These are phyloP conservation scores for Lachancea quebecensis DNA, from an alignment of 805 yeast species.

Conservation along the genomic window DNA sequence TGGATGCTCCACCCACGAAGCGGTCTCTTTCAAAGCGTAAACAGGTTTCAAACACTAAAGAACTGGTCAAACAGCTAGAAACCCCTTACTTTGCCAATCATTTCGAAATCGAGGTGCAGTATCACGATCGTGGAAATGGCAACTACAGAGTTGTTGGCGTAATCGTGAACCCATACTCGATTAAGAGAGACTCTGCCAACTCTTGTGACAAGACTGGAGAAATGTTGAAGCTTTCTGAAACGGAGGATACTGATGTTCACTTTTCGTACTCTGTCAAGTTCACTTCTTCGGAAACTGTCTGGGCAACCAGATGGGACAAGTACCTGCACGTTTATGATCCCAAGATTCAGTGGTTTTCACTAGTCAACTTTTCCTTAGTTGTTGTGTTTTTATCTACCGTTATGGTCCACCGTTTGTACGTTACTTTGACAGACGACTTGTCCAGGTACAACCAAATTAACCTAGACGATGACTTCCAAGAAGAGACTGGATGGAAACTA, in stretches of 20 bases:
- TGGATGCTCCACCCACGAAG: not conserved
- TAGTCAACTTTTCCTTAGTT: constrained; percentile 76
- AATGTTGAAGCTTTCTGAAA: constrained; percentile 45
- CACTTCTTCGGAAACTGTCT: constrained; percentile 60
- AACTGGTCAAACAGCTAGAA: constrained; percentile 21
- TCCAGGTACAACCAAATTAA: constrained; percentile 83
- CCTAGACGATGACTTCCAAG: constrained; percentile 78
- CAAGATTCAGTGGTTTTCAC: constrained; percentile 91
- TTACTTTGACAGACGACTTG: constrained; percentile 80
- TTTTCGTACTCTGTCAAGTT: constrained; percentile 84
- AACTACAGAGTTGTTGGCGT: constrained; percentile 88
- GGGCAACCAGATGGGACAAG: constrained; percentile 99
- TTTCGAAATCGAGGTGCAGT: constrained; percentile 70
- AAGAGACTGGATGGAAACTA: constrained; percentile 95
- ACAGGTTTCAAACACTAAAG: not conserved
- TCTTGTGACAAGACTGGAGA: constrained; percentile 26
- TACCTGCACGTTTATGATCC: constrained; percentile 89
- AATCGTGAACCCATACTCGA: constrained; percentile 63
- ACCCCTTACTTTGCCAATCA: constrained; percentile 70
- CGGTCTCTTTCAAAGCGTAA: constrained; percentile 1
- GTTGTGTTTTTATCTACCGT: constrained; percentile 70
- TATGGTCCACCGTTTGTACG: constrained; percentile 69
- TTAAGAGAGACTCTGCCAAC: constrained; percentile 36
- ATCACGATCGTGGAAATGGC: constrained; percentile 64
- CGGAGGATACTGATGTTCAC: constrained; percentile 48